These are phyloP conservation scores for Pyrus betulifolia DNA, from an alignment of 306 rosid genomes.

Conservation along the genomic window DNA sequence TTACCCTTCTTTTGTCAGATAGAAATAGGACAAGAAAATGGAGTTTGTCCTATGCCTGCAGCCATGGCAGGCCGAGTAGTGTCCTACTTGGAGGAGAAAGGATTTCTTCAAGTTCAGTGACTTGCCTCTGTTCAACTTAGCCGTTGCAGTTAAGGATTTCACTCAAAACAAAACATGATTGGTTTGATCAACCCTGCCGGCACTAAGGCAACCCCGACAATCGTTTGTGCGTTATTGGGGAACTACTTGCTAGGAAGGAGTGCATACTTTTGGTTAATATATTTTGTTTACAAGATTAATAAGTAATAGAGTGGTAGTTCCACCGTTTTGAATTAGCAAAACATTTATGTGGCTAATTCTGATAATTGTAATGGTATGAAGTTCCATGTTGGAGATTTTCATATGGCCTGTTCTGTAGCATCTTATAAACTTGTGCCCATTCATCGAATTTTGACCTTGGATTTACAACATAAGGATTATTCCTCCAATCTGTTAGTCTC, in stretches of 20 bases:
- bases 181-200: neutral
- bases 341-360: neutral
- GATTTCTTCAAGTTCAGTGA: conserved; percentile 45
- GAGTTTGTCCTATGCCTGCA: conserved; percentile 50
- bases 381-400: neutral
- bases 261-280: neutral
- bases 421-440: neutral
- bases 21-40: conserved; percentile 41
- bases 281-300: neutral
- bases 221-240: neutral
- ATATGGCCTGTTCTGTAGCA: too few relatives aligned
- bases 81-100: conserved; percentile 62
- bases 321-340: neutral
- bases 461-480: too few relatives aligned
- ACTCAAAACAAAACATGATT: neutral
- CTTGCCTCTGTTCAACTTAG: neutral
- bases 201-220: neutral
- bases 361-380: neutral
- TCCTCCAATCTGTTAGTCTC: too few relatives aligned
- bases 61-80: conserved; percentile 57
- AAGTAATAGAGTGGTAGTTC: neutral
- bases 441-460: neutral
- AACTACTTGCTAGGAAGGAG: neutral
- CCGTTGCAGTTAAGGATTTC: neutral
- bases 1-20: conserved; percentile 37